Evolutionary conservation across 2,329 filamentous ascomycete species (phyloP).

Genomic region (Hypoxylon sp.): DNA sequence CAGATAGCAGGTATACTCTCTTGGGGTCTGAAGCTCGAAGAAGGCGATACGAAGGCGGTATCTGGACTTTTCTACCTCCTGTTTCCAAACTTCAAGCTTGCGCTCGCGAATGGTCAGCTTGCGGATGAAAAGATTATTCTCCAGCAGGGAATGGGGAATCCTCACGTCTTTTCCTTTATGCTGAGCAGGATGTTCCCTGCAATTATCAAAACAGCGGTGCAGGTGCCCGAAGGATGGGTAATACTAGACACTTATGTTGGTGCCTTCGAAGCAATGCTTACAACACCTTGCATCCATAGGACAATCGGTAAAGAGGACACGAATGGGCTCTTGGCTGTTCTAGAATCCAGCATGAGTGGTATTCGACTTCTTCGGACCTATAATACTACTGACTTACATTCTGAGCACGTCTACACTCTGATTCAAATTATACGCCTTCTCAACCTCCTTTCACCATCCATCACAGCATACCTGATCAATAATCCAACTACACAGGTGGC

Average conservation of each 20-base stretch:
- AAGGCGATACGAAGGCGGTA: slow-evolving; percentile 64
- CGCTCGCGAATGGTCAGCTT: slow-evolving; percentile 65
- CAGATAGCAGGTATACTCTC: slow-evolving; percentile 69
- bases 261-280: slow-evolving; percentile 59
- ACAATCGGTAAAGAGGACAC: slow-evolving; percentile 57
- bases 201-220: slow-evolving; percentile 60
- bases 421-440: slow-evolving; percentile 46
- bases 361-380: slow-evolving; percentile 49
- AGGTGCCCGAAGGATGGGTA: slow-evolving; percentile 59
- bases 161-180: slow-evolving; percentile 63
- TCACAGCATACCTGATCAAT: slow-evolving; percentile 50
- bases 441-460: slow-evolving; percentile 52
- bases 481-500: slow-evolving; percentile 41
- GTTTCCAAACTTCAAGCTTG: slow-evolving; percentile 70
- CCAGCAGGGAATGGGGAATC: slow-evolving; percentile 63
- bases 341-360: slow-evolving; percentile 53
- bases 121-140: slow-evolving; percentile 63
- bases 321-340: slow-evolving; percentile 53
- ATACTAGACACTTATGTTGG: slow-evolving; percentile 66
- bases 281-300: slow-evolving; percentile 54
- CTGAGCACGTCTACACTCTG: slow-evolving; percentile 48
- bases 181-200: slow-evolving; percentile 69
- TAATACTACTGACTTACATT: slow-evolving; percentile 39
- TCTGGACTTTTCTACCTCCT: slow-evolving; percentile 70
- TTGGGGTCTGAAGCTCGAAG: slow-evolving; percentile 68